phyloP scores from a whole-genome alignment of 352 stramenopile species.

The Globisporangium viniferum region DNA sequence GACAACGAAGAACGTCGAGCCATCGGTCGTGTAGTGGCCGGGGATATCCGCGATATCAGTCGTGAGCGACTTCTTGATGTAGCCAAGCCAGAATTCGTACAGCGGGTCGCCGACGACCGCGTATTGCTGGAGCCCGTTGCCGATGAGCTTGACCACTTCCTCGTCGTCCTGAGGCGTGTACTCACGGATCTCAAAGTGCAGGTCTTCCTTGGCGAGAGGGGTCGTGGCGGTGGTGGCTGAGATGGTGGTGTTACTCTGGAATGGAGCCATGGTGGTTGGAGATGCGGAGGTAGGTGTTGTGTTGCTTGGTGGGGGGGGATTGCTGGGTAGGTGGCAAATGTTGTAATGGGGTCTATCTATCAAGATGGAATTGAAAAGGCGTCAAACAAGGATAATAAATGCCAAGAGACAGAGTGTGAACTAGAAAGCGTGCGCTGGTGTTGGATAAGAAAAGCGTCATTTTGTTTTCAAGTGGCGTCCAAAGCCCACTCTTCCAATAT shows the following conservation, averaged over 20 bases:
- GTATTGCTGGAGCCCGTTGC: conserved; percentile 14
- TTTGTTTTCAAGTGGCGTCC: too few species aligned
- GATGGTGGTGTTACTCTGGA: not conserved
- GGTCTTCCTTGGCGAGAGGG: not conserved
- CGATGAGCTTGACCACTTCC: conserved; percentile 9
- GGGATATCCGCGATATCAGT: conserved; percentile 14
- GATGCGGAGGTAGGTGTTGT: not conserved
- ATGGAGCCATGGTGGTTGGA: not conserved
- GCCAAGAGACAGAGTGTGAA: too few species aligned
- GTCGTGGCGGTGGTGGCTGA: not conserved
- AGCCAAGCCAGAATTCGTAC: not conserved
- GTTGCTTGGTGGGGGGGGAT: too few species aligned
- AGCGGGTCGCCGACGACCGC: not conserved
- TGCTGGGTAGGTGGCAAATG: not conserved
- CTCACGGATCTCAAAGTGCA: conserved; percentile 15
- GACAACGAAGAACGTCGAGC: conserved; percentile 6
- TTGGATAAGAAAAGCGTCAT: too few species aligned
- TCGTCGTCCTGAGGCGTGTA: conserved; percentile 7
- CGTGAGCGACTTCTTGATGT: conserved; percentile 2
- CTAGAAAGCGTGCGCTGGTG: too few species aligned
- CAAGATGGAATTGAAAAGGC: too few species aligned
- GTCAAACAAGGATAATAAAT: too few species aligned
- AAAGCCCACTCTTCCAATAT: not conserved
- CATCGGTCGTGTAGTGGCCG: not conserved
- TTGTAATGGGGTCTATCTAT: too few species aligned